These are phyloP conservation scores for Clohesyomyces aquaticus DNA, from an alignment of 495 filamentous ascomycete species.

Conservation along the genomic window DNA sequence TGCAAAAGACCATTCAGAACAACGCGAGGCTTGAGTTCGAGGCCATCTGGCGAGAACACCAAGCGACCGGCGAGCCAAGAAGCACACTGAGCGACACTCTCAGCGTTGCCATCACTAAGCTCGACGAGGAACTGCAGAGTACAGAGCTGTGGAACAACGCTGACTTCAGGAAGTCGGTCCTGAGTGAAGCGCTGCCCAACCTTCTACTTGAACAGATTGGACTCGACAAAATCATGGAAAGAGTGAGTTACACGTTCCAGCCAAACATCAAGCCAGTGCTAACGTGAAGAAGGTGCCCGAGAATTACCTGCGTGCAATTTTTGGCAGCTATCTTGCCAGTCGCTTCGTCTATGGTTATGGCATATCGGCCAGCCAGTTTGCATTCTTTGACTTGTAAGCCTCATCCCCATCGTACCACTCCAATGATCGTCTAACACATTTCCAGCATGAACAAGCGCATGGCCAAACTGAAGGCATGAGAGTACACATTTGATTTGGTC, in stretches of 20 bases:
- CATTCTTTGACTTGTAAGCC: conserved; percentile 97
- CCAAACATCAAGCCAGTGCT: conserved; percentile 38
- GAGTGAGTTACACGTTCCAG: conserved; percentile 54
- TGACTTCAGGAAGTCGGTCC: conserved; percentile 72
- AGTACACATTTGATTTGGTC: background rate
- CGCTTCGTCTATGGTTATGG: conserved; percentile 96
- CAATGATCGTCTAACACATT: background rate
- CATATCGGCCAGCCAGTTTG: conserved; percentile 90
- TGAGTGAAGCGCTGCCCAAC: conserved; percentile 83
- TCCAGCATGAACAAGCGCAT: conserved; percentile 46
- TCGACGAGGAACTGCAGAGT: conserved; percentile 93
- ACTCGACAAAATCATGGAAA: conserved; percentile 78
- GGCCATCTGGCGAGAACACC: conserved; percentile 93
- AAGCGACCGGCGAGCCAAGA: conserved; percentile 74
- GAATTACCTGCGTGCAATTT: conserved; percentile 90
- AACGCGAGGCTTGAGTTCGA: conserved; percentile 95
- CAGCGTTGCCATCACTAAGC: conserved; percentile 85
- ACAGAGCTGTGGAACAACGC: conserved; percentile 90
- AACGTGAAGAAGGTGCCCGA: conserved; percentile 69
- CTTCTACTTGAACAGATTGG: conserved; percentile 87
- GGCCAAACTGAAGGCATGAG: conserved; percentile 31
- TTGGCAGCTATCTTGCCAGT: conserved; percentile 91
- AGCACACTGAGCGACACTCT: conserved; percentile 88
- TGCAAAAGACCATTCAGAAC: conserved; percentile 83
- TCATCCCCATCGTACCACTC: background rate